Base-by-base conservation (phyloP, 805 yeast genomes). In the Myxozyma neglecta region DNA sequence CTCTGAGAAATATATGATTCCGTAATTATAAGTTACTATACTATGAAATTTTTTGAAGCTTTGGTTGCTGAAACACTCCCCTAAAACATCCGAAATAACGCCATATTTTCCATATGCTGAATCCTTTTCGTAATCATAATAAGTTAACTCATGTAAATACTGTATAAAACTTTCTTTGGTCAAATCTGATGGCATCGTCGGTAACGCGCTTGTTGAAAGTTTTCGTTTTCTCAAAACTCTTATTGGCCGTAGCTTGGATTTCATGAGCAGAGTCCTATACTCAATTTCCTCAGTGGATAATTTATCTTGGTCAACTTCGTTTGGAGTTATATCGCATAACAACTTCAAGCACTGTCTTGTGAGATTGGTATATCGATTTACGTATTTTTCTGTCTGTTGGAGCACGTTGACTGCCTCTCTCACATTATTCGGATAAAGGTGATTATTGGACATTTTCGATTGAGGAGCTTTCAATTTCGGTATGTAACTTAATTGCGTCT, bases 11-110 rank as follows among this genome's bases (percentile, higher is more conserved):
- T 35, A 46, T 20, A 36, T 29, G 13, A 58, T 55, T 20, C 63
- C 65, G 29, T 45, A 42, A 40, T 61, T 59, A 43, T 53, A 61
- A 20, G 65, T 53, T 10, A 9, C 8, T 11, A 20, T 42, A 8
- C 57, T 36, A 4, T 24, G 51, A 14, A 55, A 44, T 6, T 29
- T 29, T 39, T 24, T 44, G 6, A 3, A 14, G 40, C 46, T 58
- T 11, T 35, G 8, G 2, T 16, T 6, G 3, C 43, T 45, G 35
- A 61, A 57, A 18, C 54, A 39, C n/a, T 32, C 39, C 14, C 11
- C 13, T 5, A 61, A 18, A 2, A 53, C 6, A 6, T 50, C 51
- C 16, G 53, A 37, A 9, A 61, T 46, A 14, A 42, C 16, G 37
- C 59, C 65, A 29, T 36, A 29, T 36, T 45, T 13, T 11, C 16